A percentile compares a stretch with the other conserved stretches of the same genome.
phyloP scores from a whole-genome alignment of 805 yeast species.

The Clavispora santaluciae region DNA sequence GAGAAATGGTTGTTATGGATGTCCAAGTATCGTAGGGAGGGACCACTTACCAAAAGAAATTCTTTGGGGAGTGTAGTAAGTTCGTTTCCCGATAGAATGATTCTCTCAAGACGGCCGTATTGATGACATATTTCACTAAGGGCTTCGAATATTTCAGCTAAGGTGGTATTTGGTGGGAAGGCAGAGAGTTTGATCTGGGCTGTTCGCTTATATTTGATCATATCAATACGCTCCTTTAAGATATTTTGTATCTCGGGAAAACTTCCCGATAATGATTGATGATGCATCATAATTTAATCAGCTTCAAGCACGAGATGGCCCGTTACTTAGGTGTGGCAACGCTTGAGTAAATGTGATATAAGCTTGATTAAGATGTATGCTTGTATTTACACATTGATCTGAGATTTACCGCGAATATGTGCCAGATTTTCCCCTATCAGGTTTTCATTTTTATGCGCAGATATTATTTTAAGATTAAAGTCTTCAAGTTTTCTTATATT shows the following conservation, averaged over 20 bases:
- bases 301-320: background rate
- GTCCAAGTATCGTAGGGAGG: conserved; percentile 47
- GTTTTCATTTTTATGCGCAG: background rate
- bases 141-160: conserved; percentile 9
- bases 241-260: conserved; percentile 1
- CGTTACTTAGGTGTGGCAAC: background rate
- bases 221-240: conserved; percentile 8
- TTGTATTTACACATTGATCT: background rate
- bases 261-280: background rate
- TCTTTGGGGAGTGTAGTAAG: conserved; percentile 9
- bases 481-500: no score
- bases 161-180: conserved; percentile 7
- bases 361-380: background rate
- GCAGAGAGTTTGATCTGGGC: conserved; percentile 10
- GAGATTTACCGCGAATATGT: background rate
- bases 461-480: no score
- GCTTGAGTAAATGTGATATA: background rate
- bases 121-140: conserved; percentile 4
- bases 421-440: background rate
- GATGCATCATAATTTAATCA: conserved; percentile 1
- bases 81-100: conserved; percentile 7
- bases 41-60: conserved; percentile 8
- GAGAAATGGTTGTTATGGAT: conserved; percentile 56
- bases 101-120: conserved; percentile 9
- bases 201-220: conserved; percentile 9